phyloP scores from a whole-genome alignment of 345 rosid species.

The Hypericum androsaemum region DNA sequence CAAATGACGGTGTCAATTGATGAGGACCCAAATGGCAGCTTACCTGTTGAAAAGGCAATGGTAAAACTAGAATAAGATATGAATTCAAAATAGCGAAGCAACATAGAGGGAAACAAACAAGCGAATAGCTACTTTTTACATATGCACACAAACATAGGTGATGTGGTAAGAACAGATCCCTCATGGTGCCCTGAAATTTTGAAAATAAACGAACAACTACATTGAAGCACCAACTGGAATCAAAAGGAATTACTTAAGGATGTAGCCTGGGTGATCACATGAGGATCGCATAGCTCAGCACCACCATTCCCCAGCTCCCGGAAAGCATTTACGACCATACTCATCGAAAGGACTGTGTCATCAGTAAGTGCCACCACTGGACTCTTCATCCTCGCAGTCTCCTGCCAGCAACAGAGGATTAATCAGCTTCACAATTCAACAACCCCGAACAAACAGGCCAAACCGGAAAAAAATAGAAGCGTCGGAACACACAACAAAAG shows the following conservation, averaged over 20 bases:
- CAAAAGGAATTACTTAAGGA: conserved; percentile 29
- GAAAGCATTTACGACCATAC: conserved; percentile 23
- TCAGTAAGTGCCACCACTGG: conserved; percentile 34
- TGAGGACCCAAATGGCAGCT: conserved; percentile 54
- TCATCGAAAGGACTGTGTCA: conserved; percentile 24
- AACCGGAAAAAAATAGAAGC: not conserved
- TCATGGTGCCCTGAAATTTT: not conserved
- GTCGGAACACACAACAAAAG: not conserved
- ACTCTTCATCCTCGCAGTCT: conserved; percentile 11
- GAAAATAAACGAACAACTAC: not conserved
- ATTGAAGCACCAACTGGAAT: conserved; percentile 3
- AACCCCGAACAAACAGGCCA: not conserved
- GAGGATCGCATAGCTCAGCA: conserved; percentile 33
- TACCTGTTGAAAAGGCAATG: conserved; percentile 31
- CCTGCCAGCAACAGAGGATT: conserved; percentile 15
- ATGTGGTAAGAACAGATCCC: not conserved
- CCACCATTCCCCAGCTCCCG: conserved; percentile 28
- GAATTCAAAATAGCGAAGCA: not conserved
- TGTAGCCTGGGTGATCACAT: conserved; percentile 52
- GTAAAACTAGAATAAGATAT: not conserved
- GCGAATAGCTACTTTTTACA: too few relatives aligned
- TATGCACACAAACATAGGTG: not conserved
- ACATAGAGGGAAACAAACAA: not conserved
- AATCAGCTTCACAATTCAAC: conserved; percentile 6
- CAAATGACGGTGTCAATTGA: conserved; percentile 41